Conservation (phyloP, 768 basidiomycete genomes). For the Kwoniella sp. region DNA sequence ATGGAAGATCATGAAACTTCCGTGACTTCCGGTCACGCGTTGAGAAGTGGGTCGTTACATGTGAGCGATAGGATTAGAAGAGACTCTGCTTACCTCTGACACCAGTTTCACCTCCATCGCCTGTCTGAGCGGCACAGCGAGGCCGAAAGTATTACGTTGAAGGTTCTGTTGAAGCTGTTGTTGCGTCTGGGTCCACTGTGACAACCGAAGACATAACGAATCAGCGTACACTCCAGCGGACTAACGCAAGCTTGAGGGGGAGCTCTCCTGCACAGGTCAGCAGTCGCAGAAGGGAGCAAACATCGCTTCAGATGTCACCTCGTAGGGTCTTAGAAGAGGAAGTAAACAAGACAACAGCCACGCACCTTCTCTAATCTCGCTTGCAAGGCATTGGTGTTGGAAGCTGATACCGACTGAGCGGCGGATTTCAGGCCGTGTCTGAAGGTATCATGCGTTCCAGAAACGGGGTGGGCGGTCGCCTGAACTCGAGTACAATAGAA, state of each 20-base stretch:
- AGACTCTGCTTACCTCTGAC: constrained; percentile 63
- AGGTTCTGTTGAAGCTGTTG: constrained; percentile 81
- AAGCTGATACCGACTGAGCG: constrained; percentile 70
- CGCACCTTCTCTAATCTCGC: constrained; percentile 74
- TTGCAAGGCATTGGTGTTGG: constrained; percentile 62
- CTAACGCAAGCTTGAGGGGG: too few relatives aligned
- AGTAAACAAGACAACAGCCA: not conserved
- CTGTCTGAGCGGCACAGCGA: constrained; percentile 83
- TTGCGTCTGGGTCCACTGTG: constrained; percentile 96
- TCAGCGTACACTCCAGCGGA: too few relatives aligned
- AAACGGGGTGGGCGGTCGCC: constrained; percentile 57
- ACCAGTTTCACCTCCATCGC: constrained; percentile 95
- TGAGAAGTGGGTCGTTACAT: too few relatives aligned
- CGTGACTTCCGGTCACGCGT: too few relatives aligned
- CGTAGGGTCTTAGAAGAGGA: too few relatives aligned
- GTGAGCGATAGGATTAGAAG: not conserved
- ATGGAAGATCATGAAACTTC: too few relatives aligned
- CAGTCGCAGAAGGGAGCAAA: too few relatives aligned
- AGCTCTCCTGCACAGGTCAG: not conserved
- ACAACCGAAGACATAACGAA: too few relatives aligned
- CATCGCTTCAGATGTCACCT: too few relatives aligned
- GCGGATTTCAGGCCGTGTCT: constrained; percentile 80
- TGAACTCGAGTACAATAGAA: too few relatives aligned
- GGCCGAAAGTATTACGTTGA: constrained; percentile 78
- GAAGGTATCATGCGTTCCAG: constrained; percentile 87